A percentile compares a stretch with the other conserved stretches of the same genome.
Conservation (phyloP, 108 stramenopile genomes). For the Aurantiochytrium sp. region DNA sequence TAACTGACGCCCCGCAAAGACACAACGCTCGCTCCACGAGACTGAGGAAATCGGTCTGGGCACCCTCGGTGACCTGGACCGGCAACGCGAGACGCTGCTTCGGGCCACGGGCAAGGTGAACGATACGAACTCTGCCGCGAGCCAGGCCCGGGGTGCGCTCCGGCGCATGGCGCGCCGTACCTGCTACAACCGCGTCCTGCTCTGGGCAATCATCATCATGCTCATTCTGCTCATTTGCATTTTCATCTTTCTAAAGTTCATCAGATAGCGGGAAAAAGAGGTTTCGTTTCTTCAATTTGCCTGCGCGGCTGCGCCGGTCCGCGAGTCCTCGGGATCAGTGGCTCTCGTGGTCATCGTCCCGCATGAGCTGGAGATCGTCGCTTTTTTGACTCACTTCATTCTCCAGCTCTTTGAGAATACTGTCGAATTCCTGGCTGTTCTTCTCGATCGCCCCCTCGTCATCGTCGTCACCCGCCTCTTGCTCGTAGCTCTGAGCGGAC, state of each 20-base stretch:
- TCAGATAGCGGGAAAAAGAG: neutral
- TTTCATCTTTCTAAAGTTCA: neutral
- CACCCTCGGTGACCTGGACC: neutral
- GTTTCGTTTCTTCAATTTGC: neutral
- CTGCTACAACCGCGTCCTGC: neutral
- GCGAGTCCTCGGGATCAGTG: neutral
- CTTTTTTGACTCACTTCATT: neutral
- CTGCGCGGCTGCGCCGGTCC: neutral
- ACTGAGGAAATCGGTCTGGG: neutral
- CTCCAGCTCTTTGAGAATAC: neutral
- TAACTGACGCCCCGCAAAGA: neutral
- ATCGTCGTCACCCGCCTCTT: too few relatives aligned
- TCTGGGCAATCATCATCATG: constrained; percentile 13
- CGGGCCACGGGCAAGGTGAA: neutral
- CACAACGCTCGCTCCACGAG: neutral
- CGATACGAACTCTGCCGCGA: neutral
- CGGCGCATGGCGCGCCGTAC: constrained; percentile 4
- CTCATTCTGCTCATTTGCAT: constrained; percentile 8
- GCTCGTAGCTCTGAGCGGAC: too few relatives aligned
- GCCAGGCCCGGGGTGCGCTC: neutral
- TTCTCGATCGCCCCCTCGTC: neutral
- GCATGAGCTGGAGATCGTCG: neutral
- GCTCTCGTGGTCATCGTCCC: neutral
- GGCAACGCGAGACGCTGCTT: neutral
- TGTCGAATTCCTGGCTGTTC: neutral